These are phyloP conservation scores for Sugiyamaella chiloensis DNA, from an alignment of 805 yeast genomes.

Conservation along the genomic window DNA sequence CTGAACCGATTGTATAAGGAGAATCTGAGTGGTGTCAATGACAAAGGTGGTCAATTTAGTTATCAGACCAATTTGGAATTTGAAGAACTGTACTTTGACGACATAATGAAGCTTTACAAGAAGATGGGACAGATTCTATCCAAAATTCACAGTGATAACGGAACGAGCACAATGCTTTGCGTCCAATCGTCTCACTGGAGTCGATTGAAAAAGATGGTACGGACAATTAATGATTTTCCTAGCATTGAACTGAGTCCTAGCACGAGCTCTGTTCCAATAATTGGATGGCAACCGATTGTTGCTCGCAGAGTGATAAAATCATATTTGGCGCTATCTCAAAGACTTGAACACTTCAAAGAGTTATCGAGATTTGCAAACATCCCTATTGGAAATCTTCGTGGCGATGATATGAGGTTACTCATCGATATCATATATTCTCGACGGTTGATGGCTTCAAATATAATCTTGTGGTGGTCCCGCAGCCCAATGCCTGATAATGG, in stretches of 20 bases:
- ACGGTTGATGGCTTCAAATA: constrained; percentile 56
- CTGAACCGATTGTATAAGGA: constrained; percentile 49
- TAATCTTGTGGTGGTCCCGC: constrained; percentile 93
- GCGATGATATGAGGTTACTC: constrained; percentile 72
- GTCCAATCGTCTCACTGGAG: constrained; percentile 65
- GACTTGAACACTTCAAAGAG: constrained; percentile 64
- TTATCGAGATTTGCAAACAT: constrained; percentile 71
- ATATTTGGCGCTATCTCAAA: constrained; percentile 66
- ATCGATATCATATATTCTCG: constrained; percentile 89
- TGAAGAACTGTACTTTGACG: constrained; percentile 53
- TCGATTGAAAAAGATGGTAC: constrained; percentile 47
- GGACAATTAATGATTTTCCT: constrained; percentile 56
- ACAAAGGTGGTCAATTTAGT: constrained; percentile 25
- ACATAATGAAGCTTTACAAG: constrained; percentile 52
- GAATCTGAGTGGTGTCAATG: constrained; percentile 23
- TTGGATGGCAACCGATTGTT: constrained; percentile 76
- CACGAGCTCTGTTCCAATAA: constrained; percentile 52
- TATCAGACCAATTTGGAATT: constrained; percentile 54
- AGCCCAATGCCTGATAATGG: constrained; percentile 80
- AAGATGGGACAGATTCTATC: constrained; percentile 53
- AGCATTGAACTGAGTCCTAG: constrained; percentile 50
- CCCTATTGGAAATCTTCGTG: constrained; percentile 80
- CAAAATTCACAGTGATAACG: constrained; percentile 60
- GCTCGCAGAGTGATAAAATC: constrained; percentile 65
- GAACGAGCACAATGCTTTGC: constrained; percentile 60